phyloP scores from a whole-genome alignment of 441 rosid genomes.

The Pelargonium cotyledonis region DNA sequence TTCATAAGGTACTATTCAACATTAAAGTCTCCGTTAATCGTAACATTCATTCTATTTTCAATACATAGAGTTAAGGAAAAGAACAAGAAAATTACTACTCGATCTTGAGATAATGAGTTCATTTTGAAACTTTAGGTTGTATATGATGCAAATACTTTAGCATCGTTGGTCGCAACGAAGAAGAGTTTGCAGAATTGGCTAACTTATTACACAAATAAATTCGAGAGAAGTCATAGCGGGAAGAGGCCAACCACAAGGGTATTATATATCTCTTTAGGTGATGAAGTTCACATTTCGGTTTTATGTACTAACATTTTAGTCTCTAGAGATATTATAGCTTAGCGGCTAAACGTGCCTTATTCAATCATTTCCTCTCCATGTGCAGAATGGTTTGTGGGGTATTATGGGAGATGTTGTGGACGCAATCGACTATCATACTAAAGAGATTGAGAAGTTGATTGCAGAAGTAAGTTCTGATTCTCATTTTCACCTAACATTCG shows the following conservation, averaged over 20 bases:
- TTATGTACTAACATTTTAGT: background rate
- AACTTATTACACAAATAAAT: conserved; percentile 66
- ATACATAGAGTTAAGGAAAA: background rate
- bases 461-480: conserved; percentile 50
- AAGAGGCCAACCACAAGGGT: conserved; percentile 66
- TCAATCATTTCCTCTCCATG: conserved; percentile 5
- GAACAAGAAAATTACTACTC: background rate
- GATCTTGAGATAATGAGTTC: background rate
- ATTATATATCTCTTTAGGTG: conserved; percentile 15
- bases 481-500: background rate
- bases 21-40: conserved; percentile 5
- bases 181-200: conserved; percentile 78
- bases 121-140: conserved; percentile 51
- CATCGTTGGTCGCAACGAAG: conserved; percentile 64
- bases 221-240: conserved; percentile 37
- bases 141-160: conserved; percentile 74
- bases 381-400: conserved; percentile 86
- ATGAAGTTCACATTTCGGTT: background rate
- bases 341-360: background rate
- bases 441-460: conserved; percentile 59
- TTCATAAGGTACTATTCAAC: conserved; percentile 54
- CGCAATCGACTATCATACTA: conserved; percentile 56
- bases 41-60: background rate
- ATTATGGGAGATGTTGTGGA: conserved; percentile 72
- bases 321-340: background rate